Base-by-base conservation (phyloP, 495 filamentous ascomycete species). In the Eremomyces bilateralis region DNA sequence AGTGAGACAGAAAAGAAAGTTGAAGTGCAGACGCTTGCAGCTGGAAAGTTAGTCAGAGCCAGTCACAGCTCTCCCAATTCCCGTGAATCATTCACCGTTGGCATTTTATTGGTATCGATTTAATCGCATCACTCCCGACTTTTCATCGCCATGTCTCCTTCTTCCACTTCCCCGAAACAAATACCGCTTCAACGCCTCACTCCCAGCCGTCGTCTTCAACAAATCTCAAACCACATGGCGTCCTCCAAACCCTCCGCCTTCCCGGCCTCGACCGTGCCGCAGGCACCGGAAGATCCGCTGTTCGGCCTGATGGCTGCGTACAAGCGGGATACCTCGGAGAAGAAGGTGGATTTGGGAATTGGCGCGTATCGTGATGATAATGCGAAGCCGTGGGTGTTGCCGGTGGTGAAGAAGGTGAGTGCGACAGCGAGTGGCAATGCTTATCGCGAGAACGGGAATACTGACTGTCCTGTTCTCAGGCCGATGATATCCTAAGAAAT, bases 341-440 rank as follows among this genome's bases (percentile, higher is more conserved):
- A 79, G 51, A 99, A 99, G 58, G 76, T 99, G 28, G 88, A 99
- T 63, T 54, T 95, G 44, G 85, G 88, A 37, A 84, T 95, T 61
- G 88, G 88, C 45, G 90, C 90, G 40, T 95, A 99, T 54, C 68
- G 88, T 49, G 90, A 92, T 41, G 62, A 99, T 55, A 73, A 90
- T 52, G 83, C 81, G 33, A 94, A 94, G 59, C 90, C 88, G n/a
- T 97, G 90, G 90, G 68, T 97, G 36, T 60, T 97, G 33, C 84
- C 90, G 1, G 90, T 95, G 10, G 85, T 97, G 34, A 88, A 80
- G 58, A 84, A 88, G 75, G 85, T 93, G 57, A 38, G 55, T 50
- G 6, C 21, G 18, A 20, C 17, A 25, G 24, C 20, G 11, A 35
- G 15, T 20, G 11, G 33, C 33, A n/a, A 10, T 12, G 20, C 33